phyloP scores from a whole-genome alignment of 2,329 filamentous ascomycete species.

The Kalaharituber pfeilii region DNA sequence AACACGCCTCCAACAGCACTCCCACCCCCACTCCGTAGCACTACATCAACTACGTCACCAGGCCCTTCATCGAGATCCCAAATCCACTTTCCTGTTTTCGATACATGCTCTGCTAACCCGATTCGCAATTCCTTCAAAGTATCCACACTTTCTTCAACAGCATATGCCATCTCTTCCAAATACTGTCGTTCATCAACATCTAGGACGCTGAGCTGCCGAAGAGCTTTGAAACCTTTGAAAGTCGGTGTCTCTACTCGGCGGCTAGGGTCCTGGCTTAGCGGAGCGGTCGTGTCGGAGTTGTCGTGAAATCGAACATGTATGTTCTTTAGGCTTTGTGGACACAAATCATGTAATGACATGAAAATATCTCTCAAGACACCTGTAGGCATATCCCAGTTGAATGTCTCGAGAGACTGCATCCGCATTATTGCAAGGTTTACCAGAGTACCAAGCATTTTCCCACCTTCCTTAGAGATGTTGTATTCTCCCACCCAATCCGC shows the following conservation, averaged over 20 bases:
- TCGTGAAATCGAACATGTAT: slow-evolving; percentile 75
- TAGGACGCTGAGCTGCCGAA: slow-evolving; percentile 58
- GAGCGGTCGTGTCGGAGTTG: slow-evolving; percentile 37
- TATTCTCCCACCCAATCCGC: slow-evolving; percentile 65
- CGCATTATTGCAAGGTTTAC: slow-evolving; percentile 62
- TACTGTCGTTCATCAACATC: slow-evolving; percentile 73
- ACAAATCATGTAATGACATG: slow-evolving; percentile 46
- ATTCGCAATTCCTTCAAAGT: slow-evolving; percentile 54
- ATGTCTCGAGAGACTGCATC: slow-evolving; percentile 66
- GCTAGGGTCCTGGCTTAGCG: slow-evolving; percentile 32
- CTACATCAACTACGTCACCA: slow-evolving; percentile 14
- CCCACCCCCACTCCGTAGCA: slow-evolving; percentile 10
- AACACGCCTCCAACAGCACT: slow-evolving; percentile 43
- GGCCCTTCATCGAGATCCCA: slow-evolving; percentile 12
- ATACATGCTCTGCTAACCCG: slow-evolving; percentile 44
- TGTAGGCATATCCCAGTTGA: slow-evolving; percentile 80
- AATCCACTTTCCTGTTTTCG: slow-evolving; percentile 19
- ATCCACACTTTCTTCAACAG: slow-evolving; percentile 52
- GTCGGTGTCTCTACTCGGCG: slow-evolving; percentile 58
- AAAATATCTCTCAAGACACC: slow-evolving; percentile 68
- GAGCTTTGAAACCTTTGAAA: slow-evolving; percentile 56
- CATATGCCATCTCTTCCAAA: slow-evolving; percentile 61
- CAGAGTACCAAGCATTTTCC: slow-evolving; percentile 75
- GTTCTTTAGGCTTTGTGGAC: slow-evolving; percentile 47
- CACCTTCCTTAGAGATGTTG: slow-evolving; percentile 62